Evolutionary conservation across 768 basidiomycete genomes (phyloP).

Genomic region (Pleurotus sapidus): DNA sequence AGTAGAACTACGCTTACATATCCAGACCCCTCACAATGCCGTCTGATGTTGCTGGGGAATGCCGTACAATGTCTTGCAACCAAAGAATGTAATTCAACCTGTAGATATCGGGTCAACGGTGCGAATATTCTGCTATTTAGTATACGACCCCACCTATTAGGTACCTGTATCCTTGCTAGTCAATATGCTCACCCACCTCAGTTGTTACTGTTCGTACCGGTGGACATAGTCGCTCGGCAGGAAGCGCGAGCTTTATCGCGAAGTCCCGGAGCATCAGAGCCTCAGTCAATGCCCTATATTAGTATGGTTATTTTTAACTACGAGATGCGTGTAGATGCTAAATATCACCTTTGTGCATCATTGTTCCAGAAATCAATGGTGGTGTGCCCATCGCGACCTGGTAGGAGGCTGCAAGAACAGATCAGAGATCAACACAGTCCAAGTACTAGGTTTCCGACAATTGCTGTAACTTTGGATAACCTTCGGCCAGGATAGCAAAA

Average conservation of each 20-base stretch:
- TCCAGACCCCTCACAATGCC: constrained; percentile 54
- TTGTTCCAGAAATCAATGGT: constrained; percentile 77
- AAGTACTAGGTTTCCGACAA: constrained; percentile 37
- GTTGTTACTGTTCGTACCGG: constrained; percentile 50
- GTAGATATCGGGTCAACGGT: background rate
- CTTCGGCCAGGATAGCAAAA: constrained; percentile 55
- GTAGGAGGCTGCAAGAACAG: constrained; percentile 19
- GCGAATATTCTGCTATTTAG: background rate
- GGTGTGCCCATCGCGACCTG: constrained; percentile 22
- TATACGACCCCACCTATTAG: constrained; percentile 55
- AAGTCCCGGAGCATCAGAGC: constrained; percentile 80
- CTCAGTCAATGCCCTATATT: constrained; percentile 49
- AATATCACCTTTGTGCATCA: constrained; percentile 59
- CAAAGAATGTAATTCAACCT: constrained; percentile 89
- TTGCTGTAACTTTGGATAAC: constrained; percentile 52
- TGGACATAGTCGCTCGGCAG: constrained; percentile 78
- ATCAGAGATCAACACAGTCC: background rate
- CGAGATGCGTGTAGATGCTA: background rate
- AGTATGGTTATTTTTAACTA: background rate
- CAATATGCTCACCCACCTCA: background rate
- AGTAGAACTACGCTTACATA: constrained; percentile 47
- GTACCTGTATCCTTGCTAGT: constrained; percentile 42
- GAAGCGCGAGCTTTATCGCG: constrained; percentile 55
- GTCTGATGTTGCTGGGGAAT: constrained; percentile 18
- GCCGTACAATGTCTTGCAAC: constrained; percentile 67